A percentile compares a stretch with the other conserved stretches of the same genome.
Conservation (phyloP, 768 basidiomycete genomes). For the Chalciporus chontae region DNA sequence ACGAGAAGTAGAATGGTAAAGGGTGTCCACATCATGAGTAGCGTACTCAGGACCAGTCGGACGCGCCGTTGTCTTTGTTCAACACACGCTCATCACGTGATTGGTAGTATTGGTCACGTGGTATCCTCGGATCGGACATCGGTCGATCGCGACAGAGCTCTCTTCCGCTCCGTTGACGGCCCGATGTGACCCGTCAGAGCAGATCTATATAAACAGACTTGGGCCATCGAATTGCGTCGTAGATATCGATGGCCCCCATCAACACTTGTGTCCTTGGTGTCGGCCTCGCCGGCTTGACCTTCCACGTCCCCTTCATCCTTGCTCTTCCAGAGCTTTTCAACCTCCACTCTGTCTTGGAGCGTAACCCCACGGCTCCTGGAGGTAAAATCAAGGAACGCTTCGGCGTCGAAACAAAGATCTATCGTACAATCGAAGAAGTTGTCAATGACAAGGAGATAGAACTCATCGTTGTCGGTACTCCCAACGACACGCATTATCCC, state of each 20-base stretch:
- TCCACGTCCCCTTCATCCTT: slow-evolving; percentile 78
- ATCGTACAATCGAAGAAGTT: slow-evolving; percentile 58
- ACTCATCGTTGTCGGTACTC: slow-evolving; percentile 64
- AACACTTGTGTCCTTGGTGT: slow-evolving; percentile 72
- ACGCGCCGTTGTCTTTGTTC: background rate
- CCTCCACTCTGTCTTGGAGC: slow-evolving; percentile 71
- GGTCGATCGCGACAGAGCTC: too few species aligned
- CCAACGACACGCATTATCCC: slow-evolving; percentile 69
- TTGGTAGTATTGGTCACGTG: slow-evolving; percentile 12
- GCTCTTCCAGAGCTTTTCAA: slow-evolving; percentile 67
- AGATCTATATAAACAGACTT: slow-evolving; percentile 3
- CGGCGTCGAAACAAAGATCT: slow-evolving; percentile 53
- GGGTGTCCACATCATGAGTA: slow-evolving; percentile 19
- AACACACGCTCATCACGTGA: slow-evolving; percentile 23
- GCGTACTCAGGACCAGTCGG: background rate
- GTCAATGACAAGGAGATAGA: slow-evolving; percentile 63
- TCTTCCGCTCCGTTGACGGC: background rate
- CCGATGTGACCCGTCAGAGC: background rate
- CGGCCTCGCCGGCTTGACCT: slow-evolving; percentile 72
- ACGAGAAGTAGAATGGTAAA: slow-evolving; percentile 16
- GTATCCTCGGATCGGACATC: too few species aligned
- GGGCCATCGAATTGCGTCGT: background rate
- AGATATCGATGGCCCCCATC: slow-evolving; percentile 43
- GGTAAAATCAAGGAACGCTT: slow-evolving; percentile 68
- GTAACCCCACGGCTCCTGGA: slow-evolving; percentile 57